Conservation (phyloP, 371 early-diverging fungal species). For the Mucor circinelloides region DNA sequence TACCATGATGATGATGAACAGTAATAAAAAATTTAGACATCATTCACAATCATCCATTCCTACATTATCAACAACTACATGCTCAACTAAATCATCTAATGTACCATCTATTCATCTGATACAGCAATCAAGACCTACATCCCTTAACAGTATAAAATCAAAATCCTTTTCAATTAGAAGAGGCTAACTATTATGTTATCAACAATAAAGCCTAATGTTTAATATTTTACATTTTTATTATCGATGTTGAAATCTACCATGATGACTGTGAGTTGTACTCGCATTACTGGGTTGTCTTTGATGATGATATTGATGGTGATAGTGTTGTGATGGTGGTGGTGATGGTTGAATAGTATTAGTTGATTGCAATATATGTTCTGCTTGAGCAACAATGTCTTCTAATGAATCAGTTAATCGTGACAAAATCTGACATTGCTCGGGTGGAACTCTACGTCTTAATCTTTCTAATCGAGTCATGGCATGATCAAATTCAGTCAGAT, state of each 20-base stretch:
- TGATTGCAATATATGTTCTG: constrained; percentile 21
- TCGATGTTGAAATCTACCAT: not conserved
- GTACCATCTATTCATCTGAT: constrained; percentile 14
- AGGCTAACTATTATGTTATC: not conserved
- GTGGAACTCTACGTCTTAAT: constrained; percentile 27
- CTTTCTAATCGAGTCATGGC: constrained; percentile 25
- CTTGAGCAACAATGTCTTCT: constrained; percentile 26
- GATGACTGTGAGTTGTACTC: not conserved
- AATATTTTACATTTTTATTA: not conserved
- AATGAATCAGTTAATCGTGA: constrained; percentile 20
- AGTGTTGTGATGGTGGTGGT: too few relatives aligned
- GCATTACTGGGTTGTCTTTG: not conserved
- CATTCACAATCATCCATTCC: constrained; percentile 23
- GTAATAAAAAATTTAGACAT: constrained; percentile 25
- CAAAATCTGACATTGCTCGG: constrained; percentile 21
- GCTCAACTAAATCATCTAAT: constrained; percentile 6
- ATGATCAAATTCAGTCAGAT: constrained; percentile 28
- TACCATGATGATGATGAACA: not conserved
- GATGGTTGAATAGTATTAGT: not conserved
- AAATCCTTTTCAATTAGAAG: not conserved
- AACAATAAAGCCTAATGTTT: not conserved
- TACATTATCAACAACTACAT: constrained; percentile 22
- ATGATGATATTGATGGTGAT: not conserved
- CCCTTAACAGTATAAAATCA: not conserved
- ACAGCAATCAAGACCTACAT: not conserved